Evolutionary conservation across 257 asterid species (phyloP).

Genomic region (Solanum pinnatisectum): DNA sequence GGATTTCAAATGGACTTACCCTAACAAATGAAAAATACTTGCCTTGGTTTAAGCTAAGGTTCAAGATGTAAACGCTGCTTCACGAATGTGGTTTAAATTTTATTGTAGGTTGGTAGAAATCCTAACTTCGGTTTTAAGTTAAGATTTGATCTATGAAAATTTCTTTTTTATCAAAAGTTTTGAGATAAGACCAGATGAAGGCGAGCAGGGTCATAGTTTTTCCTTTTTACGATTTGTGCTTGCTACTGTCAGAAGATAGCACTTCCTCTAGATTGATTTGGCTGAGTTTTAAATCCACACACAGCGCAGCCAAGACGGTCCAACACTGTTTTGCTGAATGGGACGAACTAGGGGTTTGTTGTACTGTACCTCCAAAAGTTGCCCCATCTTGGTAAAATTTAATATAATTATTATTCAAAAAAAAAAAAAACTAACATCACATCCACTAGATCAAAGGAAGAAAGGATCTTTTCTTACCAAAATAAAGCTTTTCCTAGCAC

Average conservation of each 20-base stretch:
- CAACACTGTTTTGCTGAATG: neutral
- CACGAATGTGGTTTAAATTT: neutral
- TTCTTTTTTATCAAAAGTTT: neutral
- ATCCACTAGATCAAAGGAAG: neutral
- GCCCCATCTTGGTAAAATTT: neutral
- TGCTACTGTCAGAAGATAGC: neutral
- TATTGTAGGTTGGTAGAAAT: neutral
- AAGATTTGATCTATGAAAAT: neutral
- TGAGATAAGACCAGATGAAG: neutral
- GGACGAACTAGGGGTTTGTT: neutral
- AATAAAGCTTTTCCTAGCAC: constrained; percentile 85
- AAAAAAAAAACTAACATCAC: neutral
- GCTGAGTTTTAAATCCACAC: neutral
- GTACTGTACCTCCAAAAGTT: neutral
- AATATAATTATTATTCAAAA: neutral
- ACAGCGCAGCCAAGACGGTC: neutral
- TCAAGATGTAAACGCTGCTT: neutral
- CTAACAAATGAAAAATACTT: neutral
- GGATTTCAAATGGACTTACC: neutral
- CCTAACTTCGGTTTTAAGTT: neutral
- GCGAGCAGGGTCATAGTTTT: neutral
- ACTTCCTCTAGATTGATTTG: neutral
- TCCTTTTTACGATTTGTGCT: neutral
- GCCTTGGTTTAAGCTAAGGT: neutral
- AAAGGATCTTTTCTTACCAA: constrained; percentile 43